phyloP scores from a whole-genome alignment of 306 rosid genomes.

The Argentina anserina region DNA sequence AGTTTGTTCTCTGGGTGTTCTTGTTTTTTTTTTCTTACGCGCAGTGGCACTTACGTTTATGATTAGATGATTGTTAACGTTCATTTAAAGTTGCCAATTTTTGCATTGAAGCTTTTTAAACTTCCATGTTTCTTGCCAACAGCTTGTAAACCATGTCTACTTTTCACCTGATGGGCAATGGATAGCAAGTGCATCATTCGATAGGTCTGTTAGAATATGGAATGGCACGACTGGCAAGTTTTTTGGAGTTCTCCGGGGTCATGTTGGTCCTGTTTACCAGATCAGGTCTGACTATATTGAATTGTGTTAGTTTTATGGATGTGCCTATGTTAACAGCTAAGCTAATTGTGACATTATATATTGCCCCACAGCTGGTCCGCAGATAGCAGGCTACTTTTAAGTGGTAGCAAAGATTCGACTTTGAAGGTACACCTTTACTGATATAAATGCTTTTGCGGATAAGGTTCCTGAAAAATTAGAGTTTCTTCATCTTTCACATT shows the following conservation, averaged over 20 bases:
- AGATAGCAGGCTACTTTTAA: constrained; percentile 88
- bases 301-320: constrained; percentile 1
- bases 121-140: constrained; percentile 25
- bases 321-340: constrained; percentile 5
- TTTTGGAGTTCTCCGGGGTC: constrained; percentile 78
- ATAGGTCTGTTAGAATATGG: constrained; percentile 92
- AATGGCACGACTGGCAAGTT: constrained; percentile 77
- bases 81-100: not conserved
- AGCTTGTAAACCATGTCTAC: constrained; percentile 88
- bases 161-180: constrained; percentile 99
- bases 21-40: not conserved
- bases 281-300: constrained; percentile 55
- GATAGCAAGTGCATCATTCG: constrained; percentile 95
- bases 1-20: not conserved
- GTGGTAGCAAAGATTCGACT: constrained; percentile 92
- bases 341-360: constrained; percentile 22
- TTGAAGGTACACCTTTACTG: constrained; percentile 53
- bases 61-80: not conserved
- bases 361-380: constrained; percentile 84
- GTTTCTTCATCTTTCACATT: not conserved
- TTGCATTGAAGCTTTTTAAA: constrained; percentile 11
- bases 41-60: not conserved
- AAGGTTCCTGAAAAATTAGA: not conserved
- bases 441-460: no score
- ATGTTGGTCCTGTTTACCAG: constrained; percentile 93